A percentile compares a stretch with the other conserved stretches of the same genome.
Evolutionary conservation across 345 rosid genomes (phyloP).

Genomic region (Nasturtium officinale): DNA sequence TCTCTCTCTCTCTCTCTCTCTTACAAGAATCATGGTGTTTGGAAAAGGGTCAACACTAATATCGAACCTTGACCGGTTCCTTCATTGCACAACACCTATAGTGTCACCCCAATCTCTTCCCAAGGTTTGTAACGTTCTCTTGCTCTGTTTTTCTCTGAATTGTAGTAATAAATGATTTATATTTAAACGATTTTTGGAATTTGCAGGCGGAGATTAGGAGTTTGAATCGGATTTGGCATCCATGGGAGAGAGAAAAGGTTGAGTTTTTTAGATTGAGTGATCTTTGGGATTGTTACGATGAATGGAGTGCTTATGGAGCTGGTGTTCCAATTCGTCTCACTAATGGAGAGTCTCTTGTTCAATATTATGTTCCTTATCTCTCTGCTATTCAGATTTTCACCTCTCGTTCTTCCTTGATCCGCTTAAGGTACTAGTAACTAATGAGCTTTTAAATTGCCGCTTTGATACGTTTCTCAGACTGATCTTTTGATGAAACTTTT

Average conservation of each 20-base stretch:
- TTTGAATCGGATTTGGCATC: slow-evolving; percentile 88
- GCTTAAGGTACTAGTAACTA: slow-evolving; percentile 57
- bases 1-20: slow-evolving; percentile 54
- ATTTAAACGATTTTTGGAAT: not conserved
- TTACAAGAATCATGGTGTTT: slow-evolving; percentile 54
- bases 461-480: not conserved
- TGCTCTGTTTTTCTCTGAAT: not conserved
- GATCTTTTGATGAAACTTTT: slow-evolving; percentile 8
- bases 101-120: slow-evolving; percentile 82
- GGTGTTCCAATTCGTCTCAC: slow-evolving; percentile 77
- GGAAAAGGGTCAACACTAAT: slow-evolving; percentile 63
- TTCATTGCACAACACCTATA: slow-evolving; percentile 76
- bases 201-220: slow-evolving; percentile 82
- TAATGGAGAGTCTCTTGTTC: slow-evolving; percentile 82
- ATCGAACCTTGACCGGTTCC: slow-evolving; percentile 88
- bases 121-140: slow-evolving; percentile 53
- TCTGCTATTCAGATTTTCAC: slow-evolving; percentile 96
- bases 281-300: slow-evolving; percentile 88
- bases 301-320: slow-evolving; percentile 99
- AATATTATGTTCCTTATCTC: slow-evolving; percentile 95
- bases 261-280: slow-evolving; percentile 83
- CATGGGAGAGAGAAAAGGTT: slow-evolving; percentile 85
- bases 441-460: not conserved
- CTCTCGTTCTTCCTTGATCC: slow-evolving; percentile 67
- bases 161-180: no score